Conservation (phyloP, 805 yeast genomes). For the Barnettozyma salicaria region DNA sequence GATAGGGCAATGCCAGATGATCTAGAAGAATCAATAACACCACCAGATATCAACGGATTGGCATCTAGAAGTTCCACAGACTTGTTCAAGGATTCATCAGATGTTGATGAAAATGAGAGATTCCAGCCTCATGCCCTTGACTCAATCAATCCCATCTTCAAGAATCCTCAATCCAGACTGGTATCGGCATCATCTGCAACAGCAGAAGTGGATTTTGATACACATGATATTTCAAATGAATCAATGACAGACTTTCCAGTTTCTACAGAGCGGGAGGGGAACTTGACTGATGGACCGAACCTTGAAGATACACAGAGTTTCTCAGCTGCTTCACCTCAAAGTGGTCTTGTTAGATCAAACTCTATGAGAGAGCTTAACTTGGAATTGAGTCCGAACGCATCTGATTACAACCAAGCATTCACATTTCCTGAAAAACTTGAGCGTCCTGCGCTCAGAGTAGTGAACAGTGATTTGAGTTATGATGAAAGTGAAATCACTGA, state of each 20-base stretch:
- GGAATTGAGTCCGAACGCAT: neutral
- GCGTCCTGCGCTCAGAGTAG: neutral
- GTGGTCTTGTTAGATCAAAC: slow-evolving; percentile 1
- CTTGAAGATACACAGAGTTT: too few relatives aligned
- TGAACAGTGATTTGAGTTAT: neutral
- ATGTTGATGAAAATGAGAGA: neutral
- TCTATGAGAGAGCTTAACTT: slow-evolving; percentile 1
- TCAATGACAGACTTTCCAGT: neutral
- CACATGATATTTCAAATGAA: neutral
- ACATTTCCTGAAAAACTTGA: neutral
- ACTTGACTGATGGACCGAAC: too few relatives aligned
- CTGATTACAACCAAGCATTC: neutral
- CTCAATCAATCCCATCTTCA: neutral
- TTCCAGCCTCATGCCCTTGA: neutral
- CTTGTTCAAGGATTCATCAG: slow-evolving; percentile 4
- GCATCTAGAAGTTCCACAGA: neutral
- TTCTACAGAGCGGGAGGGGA: neutral
- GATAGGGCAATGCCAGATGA: neutral
- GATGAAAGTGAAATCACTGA: neutral
- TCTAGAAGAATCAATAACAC: too few relatives aligned
- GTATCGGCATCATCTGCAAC: slow-evolving; percentile 1
- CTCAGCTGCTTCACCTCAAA: too few relatives aligned
- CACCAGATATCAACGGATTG: too few relatives aligned
- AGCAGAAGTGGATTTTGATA: neutral
- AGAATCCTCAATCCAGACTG: neutral